Evolutionary conservation across 208 protist species (phyloP), one percentile per base, ranked within the genome.

Genomic region (Trypanosoma boissoni): DNA sequence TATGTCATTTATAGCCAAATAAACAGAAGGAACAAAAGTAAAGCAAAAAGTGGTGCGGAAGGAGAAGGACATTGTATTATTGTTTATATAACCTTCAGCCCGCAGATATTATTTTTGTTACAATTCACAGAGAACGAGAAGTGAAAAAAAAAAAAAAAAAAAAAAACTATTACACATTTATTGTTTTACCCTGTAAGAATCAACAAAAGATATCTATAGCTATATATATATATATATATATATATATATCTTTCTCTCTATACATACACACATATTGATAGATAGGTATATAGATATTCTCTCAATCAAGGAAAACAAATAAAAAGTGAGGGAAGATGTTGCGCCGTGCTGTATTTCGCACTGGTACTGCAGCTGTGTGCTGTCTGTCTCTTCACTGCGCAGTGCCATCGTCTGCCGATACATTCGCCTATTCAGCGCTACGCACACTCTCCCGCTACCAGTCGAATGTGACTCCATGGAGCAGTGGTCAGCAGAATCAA

Each of bases 401-500:
- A 29, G 43, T 23, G 16, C 24, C 46, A 5, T 7, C 37, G 28
- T 20, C 34, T 43, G n/a, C 45, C 14, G 0, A 20, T 10, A 10
- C 21, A 9, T 4, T 26, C 18, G 4, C 45, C 8, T 3, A 12
- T 2, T 45, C 23, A 18, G 9, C 50, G 0, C 39, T 23, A 42
- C 31, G 27, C 3, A 36, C 68, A 20, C 53, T 57, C 31, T 29
- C 44, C 4, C 67, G 67, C 36, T 55, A 68, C 43, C 67, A 83
- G 39, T 77, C 68, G 10, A 78, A 64, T 65, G 80, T 91, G 1
- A 66, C 84, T 14, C 84, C 84, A 54, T 91, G 77, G 72, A 75
- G 41, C 6, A 37, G 28, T 20, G 31, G 29, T 39, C 34, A 23
- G 27, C 32, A 54, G 21, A 7, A 61, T 21, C 29, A 27, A 41